These are phyloP conservation scores for Penicillium daleae DNA, from an alignment of 495 filamentous ascomycete species.

Conservation along the genomic window DNA sequence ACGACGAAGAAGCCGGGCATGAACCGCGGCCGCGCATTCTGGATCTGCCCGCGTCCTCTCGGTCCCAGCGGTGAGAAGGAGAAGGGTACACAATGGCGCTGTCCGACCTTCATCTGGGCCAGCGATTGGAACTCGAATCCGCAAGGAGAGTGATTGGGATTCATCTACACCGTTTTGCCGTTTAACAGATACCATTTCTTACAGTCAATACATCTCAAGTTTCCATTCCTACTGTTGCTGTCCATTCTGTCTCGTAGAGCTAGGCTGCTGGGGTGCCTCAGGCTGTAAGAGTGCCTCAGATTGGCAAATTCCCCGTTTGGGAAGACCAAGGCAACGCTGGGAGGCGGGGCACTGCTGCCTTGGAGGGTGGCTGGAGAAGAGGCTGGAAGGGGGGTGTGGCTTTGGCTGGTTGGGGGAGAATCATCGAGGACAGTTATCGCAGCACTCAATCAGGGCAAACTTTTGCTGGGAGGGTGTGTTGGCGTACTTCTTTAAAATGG, in stretches of 20 bases:
- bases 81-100: conserved; percentile 80
- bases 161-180: neutral
- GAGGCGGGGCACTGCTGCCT: neutral
- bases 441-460: neutral
- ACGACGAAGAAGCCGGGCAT: conserved; percentile 84
- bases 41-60: conserved; percentile 80
- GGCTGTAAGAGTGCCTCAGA: too few relatives aligned
- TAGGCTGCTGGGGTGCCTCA: neutral
- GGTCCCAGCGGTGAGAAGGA: conserved; percentile 85
- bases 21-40: conserved; percentile 84
- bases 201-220: neutral
- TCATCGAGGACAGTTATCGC: neutral
- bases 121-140: conserved; percentile 70
- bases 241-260: neutral
- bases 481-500: neutral
- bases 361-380: too few relatives aligned
- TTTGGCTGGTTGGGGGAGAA: neutral
- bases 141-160: conserved; percentile 10
- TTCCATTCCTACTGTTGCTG: neutral
- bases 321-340: neutral
- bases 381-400: too few relatives aligned
- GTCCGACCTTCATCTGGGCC: conserved; percentile 87
- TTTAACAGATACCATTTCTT: neutral
- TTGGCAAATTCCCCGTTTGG: too few relatives aligned
- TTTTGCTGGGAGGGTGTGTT: neutral